Base-by-base conservation (phyloP, 2,329 filamentous ascomycete genomes). In the Simplicillium aogashimaense region DNA sequence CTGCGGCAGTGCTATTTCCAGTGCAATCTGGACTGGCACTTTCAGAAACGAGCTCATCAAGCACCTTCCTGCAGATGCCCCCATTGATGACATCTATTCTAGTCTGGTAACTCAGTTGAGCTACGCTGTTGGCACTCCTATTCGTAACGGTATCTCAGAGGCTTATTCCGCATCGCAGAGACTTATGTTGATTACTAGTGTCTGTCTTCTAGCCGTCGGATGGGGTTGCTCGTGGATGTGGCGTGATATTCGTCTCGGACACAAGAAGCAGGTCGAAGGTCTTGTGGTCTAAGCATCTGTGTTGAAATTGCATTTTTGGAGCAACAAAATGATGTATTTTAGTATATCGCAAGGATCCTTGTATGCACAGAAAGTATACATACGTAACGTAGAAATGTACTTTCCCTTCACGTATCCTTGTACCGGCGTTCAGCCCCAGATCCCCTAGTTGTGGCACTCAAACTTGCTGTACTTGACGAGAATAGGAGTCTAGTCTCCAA, bases 21-120 rank as follows among this genome's bases (percentile, higher is more conserved):
- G 70, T 0, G 78, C 78, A 9, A 75, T 85, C 45, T 85, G 79
- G 79, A 76, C 72, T 0, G 67, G 70, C 44, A 68, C 72, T 1
- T 74, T 84, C 49, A 70, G 69, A 5, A 56, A 61, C 14, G 67
- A 67, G 10, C 63, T 82, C 12, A 49, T 50, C 15, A 51, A 58
- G 33, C 67, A 75, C 45, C 62, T 81, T 0, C 76, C 76, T 10
- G 45, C 62, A 3, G 57, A 52, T 3, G 53, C 56, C 0, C 56
- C 61, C 11, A 50, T 59, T 3, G 56, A 71, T 10, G 41, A 32
- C 17, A 61, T 64, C 39, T 80, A 80, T 45, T 64, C 66, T 28
- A 51, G 48, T 36, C 51, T 67, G 32, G 76, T 76, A 45, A 63
- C 61, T 3, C 81, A 83, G 47, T 54, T 77, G 4, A 57, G 56